Evolutionary conservation across 1,284 basidiomycete species (phyloP).

Genomic region (Apiotrichum gamsii): DNA sequence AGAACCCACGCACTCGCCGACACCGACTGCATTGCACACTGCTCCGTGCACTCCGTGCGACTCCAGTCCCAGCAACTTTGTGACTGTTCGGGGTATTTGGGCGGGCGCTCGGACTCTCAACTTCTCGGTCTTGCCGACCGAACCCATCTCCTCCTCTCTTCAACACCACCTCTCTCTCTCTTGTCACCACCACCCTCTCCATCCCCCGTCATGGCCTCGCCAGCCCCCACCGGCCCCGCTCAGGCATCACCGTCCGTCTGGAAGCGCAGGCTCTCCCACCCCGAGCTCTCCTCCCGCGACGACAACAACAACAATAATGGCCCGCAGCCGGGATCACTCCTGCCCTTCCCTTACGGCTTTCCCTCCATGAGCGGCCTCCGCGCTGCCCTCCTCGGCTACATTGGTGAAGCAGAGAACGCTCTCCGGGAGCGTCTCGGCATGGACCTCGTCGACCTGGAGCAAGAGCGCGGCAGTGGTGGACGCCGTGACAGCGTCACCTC

Average conservation of each 20-base stretch:
- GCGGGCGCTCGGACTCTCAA: too few relatives aligned
- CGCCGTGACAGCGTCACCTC: background rate
- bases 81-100: too few relatives aligned
- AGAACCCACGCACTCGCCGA: too few relatives aligned
- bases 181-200: slow-evolving; percentile 13
- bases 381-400: slow-evolving; percentile 41
- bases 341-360: slow-evolving; percentile 7
- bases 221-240: background rate
- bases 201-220: background rate
- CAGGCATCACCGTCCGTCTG: background rate
- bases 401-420: slow-evolving; percentile 43
- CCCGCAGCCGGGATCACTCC: background rate
- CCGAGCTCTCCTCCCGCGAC: background rate
- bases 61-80: too few relatives aligned
- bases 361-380: slow-evolving; percentile 34
- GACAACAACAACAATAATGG: too few relatives aligned
- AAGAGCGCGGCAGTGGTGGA: background rate
- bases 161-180: slow-evolving; percentile 8
- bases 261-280: slow-evolving; percentile 6
- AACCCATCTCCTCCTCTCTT: background rate
- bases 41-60: too few relatives aligned
- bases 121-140: background rate
- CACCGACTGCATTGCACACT: too few relatives aligned
- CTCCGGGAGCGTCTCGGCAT: slow-evolving; percentile 32
- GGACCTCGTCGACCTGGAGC: slow-evolving; percentile 4